Evolutionary conservation across 2,329 filamentous ascomycete species (phyloP).

Genomic region (Exophiala dermatitidis): DNA sequence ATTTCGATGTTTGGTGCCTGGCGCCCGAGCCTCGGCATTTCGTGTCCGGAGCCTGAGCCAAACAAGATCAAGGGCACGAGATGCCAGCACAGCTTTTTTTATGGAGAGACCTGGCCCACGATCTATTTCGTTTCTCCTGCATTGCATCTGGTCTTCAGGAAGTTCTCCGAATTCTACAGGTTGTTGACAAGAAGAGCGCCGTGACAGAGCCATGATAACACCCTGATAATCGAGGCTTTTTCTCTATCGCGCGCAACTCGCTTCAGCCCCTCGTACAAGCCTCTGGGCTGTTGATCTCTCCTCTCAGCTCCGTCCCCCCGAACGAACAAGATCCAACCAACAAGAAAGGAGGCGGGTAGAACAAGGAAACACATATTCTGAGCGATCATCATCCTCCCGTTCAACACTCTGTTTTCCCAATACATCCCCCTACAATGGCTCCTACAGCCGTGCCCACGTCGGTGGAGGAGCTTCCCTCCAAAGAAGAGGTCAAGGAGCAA

Average conservation of each 20-base stretch:
- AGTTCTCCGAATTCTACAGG: background rate
- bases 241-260: background rate
- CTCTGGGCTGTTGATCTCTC: constrained; percentile 1
- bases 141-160: too few species aligned
- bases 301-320: constrained; percentile 9
- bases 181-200: background rate
- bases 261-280: background rate
- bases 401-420: background rate
- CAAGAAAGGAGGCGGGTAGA: background rate
- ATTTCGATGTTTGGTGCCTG: background rate
- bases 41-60: too few species aligned
- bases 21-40: constrained; percentile 1
- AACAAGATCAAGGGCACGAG: background rate
- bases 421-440: constrained; percentile 14
- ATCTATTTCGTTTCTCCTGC: background rate
- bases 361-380: background rate
- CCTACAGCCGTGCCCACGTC: constrained; percentile 25
- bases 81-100: background rate
- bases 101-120: background rate
- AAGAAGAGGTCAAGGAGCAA: constrained; percentile 47
- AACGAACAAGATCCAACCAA: background rate
- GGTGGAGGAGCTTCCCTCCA: constrained; percentile 31
- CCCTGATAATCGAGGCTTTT: background rate
- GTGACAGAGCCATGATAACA: constrained; percentile 5
- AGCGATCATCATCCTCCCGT: background rate